Conservation (phyloP, 2,329 filamentous ascomycete species). For the Aureobasidium sp. region DNA sequence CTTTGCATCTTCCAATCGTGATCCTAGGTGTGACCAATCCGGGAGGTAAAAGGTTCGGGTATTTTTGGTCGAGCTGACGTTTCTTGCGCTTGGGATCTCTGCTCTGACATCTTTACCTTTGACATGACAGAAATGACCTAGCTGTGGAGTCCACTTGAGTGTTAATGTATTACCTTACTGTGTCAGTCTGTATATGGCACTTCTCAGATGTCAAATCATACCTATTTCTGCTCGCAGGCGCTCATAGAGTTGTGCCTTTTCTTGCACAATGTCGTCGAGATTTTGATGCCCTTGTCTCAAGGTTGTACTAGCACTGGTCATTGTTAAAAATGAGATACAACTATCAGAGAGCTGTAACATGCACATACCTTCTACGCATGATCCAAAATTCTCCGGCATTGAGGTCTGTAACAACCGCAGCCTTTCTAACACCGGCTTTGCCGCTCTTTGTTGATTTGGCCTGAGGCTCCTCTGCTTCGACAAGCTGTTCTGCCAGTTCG, state of each 20-base stretch:
- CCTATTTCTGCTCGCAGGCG: conserved; percentile 55
- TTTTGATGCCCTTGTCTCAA: conserved; percentile 62
- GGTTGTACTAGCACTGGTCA: conserved; percentile 51
- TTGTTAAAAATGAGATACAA: neutral
- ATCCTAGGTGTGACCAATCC: conserved; percentile 77
- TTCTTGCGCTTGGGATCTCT: conserved; percentile 40
- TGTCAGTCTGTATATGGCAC: neutral
- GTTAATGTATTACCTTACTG: conserved; percentile 49
- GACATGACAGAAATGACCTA: conserved; percentile 87
- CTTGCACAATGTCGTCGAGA: conserved; percentile 52
- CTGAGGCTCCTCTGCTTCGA: conserved; percentile 20
- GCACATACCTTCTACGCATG: conserved; percentile 44
- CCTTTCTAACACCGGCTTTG: conserved; percentile 5
- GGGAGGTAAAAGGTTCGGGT: conserved; percentile 79
- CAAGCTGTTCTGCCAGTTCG: conserved; percentile 59
- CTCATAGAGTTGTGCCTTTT: conserved; percentile 56
- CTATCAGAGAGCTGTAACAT: neutral
- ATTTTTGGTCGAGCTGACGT: conserved; percentile 70
- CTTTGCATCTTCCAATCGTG: conserved; percentile 68
- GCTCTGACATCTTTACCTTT: conserved; percentile 66
- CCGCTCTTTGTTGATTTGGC: conserved; percentile 17
- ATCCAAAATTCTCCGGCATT: conserved; percentile 51
- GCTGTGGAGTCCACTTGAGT: conserved; percentile 76
- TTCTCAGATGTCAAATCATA: neutral
- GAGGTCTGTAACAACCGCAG: conserved; percentile 17